A percentile compares a stretch with the other conserved stretches of the same genome.
These are phyloP conservation scores for Anisodus acutangulus DNA, from an alignment of 257 asterid species.

Conservation along the genomic window DNA sequence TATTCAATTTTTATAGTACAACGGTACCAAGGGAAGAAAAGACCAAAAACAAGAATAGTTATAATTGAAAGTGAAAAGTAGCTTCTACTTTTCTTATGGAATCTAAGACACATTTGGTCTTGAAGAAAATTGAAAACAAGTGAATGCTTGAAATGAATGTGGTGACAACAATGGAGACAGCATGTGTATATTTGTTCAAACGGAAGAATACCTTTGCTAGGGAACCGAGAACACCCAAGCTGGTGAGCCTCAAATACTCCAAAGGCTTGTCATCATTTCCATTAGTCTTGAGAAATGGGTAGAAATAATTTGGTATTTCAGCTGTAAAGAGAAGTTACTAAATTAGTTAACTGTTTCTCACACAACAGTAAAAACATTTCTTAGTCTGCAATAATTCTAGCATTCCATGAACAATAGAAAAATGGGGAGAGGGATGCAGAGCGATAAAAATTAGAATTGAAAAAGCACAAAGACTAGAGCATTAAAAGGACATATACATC, in stretches of 20 bases:
- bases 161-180: neutral
- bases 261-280: conserved; percentile 20
- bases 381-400: neutral
- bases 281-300: conserved; percentile 25
- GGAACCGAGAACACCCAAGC: conserved; percentile 29
- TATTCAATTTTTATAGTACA: too few relatives aligned
- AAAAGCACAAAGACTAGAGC: neutral
- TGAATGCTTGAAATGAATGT: neutral
- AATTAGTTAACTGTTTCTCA: neutral
- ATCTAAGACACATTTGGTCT: neutral
- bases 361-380: neutral
- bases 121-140: neutral
- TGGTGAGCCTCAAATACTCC: conserved; percentile 22
- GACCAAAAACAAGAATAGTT: too few relatives aligned
- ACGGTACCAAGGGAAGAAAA: too few relatives aligned
- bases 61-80: too few relatives aligned
- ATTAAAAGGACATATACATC: neutral
- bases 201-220: conserved; percentile 26
- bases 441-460: neutral
- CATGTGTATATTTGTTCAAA: too few relatives aligned
- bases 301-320: conserved; percentile 26
- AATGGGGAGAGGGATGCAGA: neutral
- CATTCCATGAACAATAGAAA: neutral
- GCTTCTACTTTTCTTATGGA: too few relatives aligned
- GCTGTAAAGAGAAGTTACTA: conserved; percentile 22